A percentile compares a stretch with the other conserved stretches of the same genome.
Evolutionary conservation across 495 filamentous ascomycete species (phyloP).

Genomic region (Trichoderma reesei): DNA sequence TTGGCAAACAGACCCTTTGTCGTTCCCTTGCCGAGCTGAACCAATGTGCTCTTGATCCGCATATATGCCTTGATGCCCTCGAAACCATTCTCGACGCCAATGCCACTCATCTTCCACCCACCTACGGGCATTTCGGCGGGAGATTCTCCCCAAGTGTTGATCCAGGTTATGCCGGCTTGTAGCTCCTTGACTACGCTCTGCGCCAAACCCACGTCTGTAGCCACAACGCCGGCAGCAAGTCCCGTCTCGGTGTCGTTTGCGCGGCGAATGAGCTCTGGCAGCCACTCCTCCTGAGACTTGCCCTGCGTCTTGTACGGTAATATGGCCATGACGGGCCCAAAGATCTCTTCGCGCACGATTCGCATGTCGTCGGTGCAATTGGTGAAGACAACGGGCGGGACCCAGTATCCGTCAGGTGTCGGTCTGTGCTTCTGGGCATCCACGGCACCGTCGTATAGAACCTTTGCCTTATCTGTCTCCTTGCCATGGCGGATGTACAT

Average conservation of each 20-base stretch:
- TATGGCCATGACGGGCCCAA: slow-evolving; percentile 66
- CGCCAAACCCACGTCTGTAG: slow-evolving; percentile 57
- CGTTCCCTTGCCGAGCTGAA: slow-evolving; percentile 57
- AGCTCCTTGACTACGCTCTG: slow-evolving; percentile 59
- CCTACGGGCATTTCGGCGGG: slow-evolving; percentile 44
- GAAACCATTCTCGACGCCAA: slow-evolving; percentile 50
- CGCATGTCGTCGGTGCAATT: slow-evolving; percentile 54
- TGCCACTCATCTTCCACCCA: slow-evolving; percentile 40
- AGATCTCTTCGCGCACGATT: slow-evolving; percentile 43
- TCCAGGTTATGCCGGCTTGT: slow-evolving; percentile 54
- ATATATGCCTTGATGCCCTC: slow-evolving; percentile 69
- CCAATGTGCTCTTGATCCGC: slow-evolving; percentile 70
- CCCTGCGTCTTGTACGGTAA: slow-evolving; percentile 54
- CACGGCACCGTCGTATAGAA: slow-evolving; percentile 22
- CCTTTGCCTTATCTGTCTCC: slow-evolving; percentile 17
- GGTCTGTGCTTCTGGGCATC: slow-evolving; percentile 12
- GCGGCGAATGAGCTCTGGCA: slow-evolving; percentile 54
- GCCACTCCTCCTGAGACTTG: slow-evolving; percentile 60
- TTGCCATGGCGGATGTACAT: slow-evolving; percentile 28
- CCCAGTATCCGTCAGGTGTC: slow-evolving; percentile 50
- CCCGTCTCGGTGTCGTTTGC: slow-evolving; percentile 69
- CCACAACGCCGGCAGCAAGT: slow-evolving; percentile 71
- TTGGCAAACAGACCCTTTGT: slow-evolving; percentile 59
- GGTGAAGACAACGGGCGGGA: slow-evolving; percentile 64
- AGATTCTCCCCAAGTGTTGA: slow-evolving; percentile 41